These are phyloP conservation scores for Silybum marianum DNA, from an alignment of 129 eudicot genomes.

Conservation along the genomic window DNA sequence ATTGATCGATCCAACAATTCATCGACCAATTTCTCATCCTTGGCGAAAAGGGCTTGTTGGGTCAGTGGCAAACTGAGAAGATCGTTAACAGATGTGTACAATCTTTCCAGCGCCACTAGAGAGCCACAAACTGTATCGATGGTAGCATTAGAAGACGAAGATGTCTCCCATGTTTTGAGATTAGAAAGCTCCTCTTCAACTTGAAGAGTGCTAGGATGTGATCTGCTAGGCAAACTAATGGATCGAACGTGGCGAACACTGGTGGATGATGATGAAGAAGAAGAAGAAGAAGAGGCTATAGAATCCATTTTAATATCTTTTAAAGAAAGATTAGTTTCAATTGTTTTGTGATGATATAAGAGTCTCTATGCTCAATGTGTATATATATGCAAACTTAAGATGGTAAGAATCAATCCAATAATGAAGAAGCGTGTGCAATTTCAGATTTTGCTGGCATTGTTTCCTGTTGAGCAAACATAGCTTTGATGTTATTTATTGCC, in stretches of 20 bases:
- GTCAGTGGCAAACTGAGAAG: conserved; percentile 35
- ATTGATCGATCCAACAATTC: conserved; percentile 44
- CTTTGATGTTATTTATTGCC: conserved; percentile 5
- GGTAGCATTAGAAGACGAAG: neutral
- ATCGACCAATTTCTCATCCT: conserved; percentile 32
- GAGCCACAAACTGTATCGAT: conserved; percentile 13
- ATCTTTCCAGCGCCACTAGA: conserved; percentile 13
- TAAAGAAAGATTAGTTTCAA: neutral
- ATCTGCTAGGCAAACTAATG: conserved; percentile 41
- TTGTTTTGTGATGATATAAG: conserved; percentile 17
- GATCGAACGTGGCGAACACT: conserved; percentile 41
- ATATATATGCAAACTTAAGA: conserved; percentile 8
- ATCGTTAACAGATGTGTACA: conserved; percentile 26
- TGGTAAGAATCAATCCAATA: neutral
- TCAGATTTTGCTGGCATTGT: conserved; percentile 16
- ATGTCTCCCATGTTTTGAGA: conserved; percentile 15
- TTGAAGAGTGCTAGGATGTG: conserved; percentile 39
- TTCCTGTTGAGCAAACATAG: conserved; percentile 9
- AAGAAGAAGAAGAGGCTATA: conserved; percentile 23
- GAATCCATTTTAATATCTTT: conserved; percentile 26
- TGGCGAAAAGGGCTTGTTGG: conserved; percentile 33
- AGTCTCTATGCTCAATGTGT: neutral
- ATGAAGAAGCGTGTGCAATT: conserved; percentile 6
- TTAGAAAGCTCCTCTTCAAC: conserved; percentile 32
- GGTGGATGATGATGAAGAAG: conserved; percentile 24